Evolutionary conservation across 2,329 filamentous ascomycete genomes (phyloP).

Genomic region (Ceratocystis diversiconidia): DNA sequence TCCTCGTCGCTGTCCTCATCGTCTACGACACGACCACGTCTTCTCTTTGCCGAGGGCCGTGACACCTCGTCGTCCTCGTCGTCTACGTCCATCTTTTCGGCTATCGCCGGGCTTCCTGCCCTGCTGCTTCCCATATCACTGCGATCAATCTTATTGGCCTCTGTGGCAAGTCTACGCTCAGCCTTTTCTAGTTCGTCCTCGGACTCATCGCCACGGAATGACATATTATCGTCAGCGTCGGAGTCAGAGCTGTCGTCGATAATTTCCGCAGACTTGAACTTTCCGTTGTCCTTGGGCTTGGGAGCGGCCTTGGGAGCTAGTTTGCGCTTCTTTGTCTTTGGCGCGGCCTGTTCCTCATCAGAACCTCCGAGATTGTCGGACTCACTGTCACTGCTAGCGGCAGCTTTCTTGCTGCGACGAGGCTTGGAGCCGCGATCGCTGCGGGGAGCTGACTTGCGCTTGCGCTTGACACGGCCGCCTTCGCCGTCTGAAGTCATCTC

Average conservation of each 20-base stretch:
- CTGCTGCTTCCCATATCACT: conserved; percentile 5
- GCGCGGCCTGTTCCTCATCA: conserved; percentile 30
- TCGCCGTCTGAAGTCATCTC: conserved; percentile 72
- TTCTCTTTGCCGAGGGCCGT: conserved; percentile 29
- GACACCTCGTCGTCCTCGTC: conserved; percentile 40
- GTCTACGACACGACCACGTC: conserved; percentile 34
- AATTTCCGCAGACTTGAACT: conserved; percentile 77
- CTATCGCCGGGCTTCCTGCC: conserved; percentile 3
- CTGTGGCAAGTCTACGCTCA: conserved; percentile 23
- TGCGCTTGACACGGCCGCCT: conserved; percentile 66
- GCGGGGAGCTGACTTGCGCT: conserved; percentile 44
- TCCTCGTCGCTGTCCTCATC: conserved; percentile 40
- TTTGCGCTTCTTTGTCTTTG: conserved; percentile 47
- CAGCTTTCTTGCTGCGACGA: conserved; percentile 45
- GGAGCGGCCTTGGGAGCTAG: conserved; percentile 34
- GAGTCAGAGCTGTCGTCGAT: conserved; percentile 39
- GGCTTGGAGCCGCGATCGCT: conserved; percentile 31
- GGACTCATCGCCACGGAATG: conserved; percentile 16
- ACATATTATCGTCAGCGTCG: conserved; percentile 24
- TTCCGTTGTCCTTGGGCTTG: conserved; percentile 27
- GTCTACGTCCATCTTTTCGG: conserved; percentile 41
- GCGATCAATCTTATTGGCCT: conserved; percentile 12
- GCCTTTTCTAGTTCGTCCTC: conserved; percentile 26
- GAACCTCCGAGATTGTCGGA: conserved; percentile 28
- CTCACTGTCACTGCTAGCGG: conserved; percentile 26